Percentiles rank a stretch among this genome's conserved stretches.
Evolutionary conservation across 176 grass and related monocot genomes (phyloP).

Genomic region (Lolium rigidum): DNA sequence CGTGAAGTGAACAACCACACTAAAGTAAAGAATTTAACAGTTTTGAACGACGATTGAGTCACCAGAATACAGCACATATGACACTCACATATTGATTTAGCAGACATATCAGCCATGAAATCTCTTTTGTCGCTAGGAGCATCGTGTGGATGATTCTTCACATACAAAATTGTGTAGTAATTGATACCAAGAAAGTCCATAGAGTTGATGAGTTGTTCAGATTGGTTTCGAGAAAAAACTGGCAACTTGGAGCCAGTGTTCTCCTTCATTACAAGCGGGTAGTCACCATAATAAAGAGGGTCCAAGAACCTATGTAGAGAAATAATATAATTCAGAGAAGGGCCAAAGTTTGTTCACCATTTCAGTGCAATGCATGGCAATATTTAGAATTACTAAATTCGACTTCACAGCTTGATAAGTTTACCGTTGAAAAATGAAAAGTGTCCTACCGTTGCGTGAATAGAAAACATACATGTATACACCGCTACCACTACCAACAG

Average conservation of each 20-base stretch:
- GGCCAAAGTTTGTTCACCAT: background rate
- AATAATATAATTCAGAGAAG: background rate
- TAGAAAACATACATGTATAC: background rate
- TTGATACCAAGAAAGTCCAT: constrained; percentile 53
- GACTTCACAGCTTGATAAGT: background rate
- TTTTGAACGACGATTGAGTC: background rate
- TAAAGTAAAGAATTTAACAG: background rate
- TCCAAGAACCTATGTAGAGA: constrained; percentile 46
- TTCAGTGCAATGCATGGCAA: background rate
- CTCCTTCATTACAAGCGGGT: constrained; percentile 50
- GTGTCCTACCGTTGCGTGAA: background rate
- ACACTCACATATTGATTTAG: constrained; percentile 32
- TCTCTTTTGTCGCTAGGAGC: constrained; percentile 35
- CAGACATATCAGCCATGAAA: constrained; percentile 27
- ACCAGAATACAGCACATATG: background rate
- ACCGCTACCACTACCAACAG: background rate
- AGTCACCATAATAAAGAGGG: constrained; percentile 49
- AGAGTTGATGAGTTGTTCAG: constrained; percentile 40
- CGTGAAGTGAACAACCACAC: background rate
- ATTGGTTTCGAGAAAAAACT: constrained; percentile 37
- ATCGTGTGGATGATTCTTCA: constrained; percentile 31
- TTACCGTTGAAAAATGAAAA: background rate
- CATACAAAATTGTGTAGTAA: constrained; percentile 33
- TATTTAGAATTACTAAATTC: background rate
- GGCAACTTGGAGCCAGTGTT: constrained; percentile 40